Conservation (phyloP, 169 alveolate species). For the Babesia divergens region DNA sequence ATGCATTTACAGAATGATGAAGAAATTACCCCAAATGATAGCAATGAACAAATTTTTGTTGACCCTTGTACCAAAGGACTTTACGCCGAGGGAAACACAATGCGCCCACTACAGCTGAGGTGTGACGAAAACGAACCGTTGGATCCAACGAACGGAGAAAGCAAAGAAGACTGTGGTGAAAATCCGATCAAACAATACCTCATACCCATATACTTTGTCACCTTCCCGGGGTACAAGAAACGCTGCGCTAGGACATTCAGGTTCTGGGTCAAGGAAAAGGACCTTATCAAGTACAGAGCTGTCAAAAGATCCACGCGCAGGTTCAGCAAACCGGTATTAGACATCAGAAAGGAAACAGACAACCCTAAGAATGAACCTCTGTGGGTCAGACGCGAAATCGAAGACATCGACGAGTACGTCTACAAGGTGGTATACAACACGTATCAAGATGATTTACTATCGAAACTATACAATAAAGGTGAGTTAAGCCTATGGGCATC, state of each 20-base stretch:
- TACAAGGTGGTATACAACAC: slow-evolving; percentile 35
- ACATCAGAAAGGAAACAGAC: not conserved
- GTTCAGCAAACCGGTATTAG: not conserved
- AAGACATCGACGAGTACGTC: slow-evolving; percentile 53
- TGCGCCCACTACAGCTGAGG: slow-evolving; percentile 7
- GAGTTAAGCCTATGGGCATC: not conserved
- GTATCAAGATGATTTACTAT: not conserved
- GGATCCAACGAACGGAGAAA: not conserved
- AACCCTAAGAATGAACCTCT: not conserved
- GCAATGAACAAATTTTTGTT: not conserved
- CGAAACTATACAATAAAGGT: not conserved
- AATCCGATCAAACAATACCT: slow-evolving; percentile 3
- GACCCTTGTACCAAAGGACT: not conserved
- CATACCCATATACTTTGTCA: slow-evolving; percentile 56
- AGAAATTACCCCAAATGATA: not conserved
- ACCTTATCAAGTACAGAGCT: slow-evolving; percentile 42
- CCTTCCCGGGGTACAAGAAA: slow-evolving; percentile 63
- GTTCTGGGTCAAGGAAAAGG: slow-evolving; percentile 68
- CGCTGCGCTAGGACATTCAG: slow-evolving; percentile 54
- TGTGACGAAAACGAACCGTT: slow-evolving; percentile 1
- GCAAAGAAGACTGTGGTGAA: not conserved
- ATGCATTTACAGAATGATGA: not conserved
- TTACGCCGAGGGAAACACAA: not conserved
- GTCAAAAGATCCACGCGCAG: not conserved
- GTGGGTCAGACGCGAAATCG: slow-evolving; percentile 38